Evolutionary conservation across 2,329 filamentous ascomycete genomes (phyloP).

Genomic region (Apiospora rasikravindrae): DNA sequence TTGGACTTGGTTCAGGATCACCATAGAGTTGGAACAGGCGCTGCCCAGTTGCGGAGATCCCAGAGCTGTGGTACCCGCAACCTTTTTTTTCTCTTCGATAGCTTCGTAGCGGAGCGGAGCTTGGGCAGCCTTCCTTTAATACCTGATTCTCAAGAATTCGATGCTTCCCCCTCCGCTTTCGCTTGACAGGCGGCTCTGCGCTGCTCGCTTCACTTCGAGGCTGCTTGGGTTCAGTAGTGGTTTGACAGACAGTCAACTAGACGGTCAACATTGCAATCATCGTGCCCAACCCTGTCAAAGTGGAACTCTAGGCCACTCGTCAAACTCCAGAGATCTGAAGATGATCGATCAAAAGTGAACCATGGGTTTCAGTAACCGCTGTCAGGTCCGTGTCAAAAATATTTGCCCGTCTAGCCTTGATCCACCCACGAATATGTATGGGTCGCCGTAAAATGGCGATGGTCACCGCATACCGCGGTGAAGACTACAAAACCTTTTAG

Average conservation of each 20-base stretch:
- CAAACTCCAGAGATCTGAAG: not conserved
- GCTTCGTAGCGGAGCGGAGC: constrained; percentile 7
- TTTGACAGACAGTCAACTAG: not conserved
- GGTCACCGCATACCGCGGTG: constrained; percentile 8
- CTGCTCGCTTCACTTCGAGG: constrained; percentile 3
- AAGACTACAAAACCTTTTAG: constrained; percentile 1
- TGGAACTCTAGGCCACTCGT: not conserved
- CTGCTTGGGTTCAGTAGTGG: not conserved
- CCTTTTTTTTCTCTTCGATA: not conserved
- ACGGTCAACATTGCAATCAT: not conserved
- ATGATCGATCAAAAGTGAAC: not conserved
- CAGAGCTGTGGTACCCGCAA: not conserved
- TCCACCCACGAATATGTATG: not conserved
- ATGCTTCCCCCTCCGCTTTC: not conserved
- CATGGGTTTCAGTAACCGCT: constrained; percentile 13
- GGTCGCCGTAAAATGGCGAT: not conserved
- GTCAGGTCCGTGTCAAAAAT: constrained; percentile 5
- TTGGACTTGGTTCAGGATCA: constrained; percentile 3
- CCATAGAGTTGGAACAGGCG: constrained; percentile 12
- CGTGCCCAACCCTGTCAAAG: not conserved
- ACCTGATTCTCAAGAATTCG: not conserved
- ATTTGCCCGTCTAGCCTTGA: not conserved
- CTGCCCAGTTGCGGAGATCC: not conserved
- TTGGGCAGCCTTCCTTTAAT: not conserved
- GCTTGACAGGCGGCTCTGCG: not conserved